Conservation (phyloP, 73 alveolate genomes). For the Tetrahymena borealis region DNA sequence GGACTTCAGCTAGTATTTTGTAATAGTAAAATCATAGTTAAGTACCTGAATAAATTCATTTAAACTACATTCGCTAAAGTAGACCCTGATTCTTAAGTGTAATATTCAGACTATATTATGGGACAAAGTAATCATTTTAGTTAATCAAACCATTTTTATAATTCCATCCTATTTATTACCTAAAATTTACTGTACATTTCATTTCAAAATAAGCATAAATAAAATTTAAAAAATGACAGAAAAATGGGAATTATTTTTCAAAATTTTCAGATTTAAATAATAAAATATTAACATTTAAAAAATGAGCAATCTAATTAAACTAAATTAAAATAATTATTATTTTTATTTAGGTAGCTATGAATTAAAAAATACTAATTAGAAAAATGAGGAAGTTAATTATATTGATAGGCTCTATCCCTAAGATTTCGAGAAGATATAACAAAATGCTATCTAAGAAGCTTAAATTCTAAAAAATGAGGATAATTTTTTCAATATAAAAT, state of each 20-base stretch:
- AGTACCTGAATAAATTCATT: slow-evolving; percentile 6
- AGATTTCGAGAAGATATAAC: neutral
- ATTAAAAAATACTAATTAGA: neutral
- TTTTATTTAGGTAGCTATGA: neutral
- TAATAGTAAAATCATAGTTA: slow-evolving; percentile 16
- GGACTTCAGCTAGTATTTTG: slow-evolving; percentile 1
- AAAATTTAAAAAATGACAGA: too few species aligned
- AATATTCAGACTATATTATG: neutral
- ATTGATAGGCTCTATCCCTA: neutral
- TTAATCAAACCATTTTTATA: neutral
- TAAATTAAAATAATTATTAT: neutral
- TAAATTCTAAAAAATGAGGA: neutral
- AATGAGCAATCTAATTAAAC: too few species aligned
- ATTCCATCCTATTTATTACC: neutral
- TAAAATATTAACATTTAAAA: too few species aligned
- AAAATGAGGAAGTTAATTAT: neutral
- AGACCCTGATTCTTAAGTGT: neutral
- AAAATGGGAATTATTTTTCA: too few species aligned
- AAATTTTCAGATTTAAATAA: too few species aligned
- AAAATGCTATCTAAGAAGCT: neutral
- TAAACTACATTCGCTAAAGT: neutral
- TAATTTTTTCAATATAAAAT: neutral
- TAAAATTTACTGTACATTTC: neutral
- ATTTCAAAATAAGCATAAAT: neutral
- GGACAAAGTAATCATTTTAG: neutral